Conservation (phyloP, 345 rosid species). For the Citropsis articulata region DNA sequence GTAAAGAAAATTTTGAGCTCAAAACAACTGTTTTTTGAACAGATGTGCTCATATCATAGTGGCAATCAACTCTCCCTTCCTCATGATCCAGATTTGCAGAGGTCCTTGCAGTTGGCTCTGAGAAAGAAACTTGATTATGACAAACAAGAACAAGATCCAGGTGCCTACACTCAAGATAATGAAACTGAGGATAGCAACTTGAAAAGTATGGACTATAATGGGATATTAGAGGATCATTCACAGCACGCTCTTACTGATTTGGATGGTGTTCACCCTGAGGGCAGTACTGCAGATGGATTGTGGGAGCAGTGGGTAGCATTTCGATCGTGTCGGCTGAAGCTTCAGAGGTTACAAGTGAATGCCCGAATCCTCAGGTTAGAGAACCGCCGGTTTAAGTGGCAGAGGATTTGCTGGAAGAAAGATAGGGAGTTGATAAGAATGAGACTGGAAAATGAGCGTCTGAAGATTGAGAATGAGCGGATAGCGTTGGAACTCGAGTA, state of each 20-base stretch:
- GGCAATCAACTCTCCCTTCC: conserved; percentile 20
- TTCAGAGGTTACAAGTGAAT: conserved; percentile 19
- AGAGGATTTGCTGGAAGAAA: conserved; percentile 11
- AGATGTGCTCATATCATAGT: conserved; percentile 30
- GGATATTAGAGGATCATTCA: not conserved
- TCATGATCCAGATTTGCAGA: conserved; percentile 15
- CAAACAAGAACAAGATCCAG: conserved; percentile 8
- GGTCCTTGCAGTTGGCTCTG: conserved; percentile 16
- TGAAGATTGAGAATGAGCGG: conserved; percentile 23
- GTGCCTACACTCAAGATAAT: not conserved
- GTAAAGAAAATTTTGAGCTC: conserved; percentile 25
- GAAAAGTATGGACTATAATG: not conserved
- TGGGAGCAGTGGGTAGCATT: conserved; percentile 14
- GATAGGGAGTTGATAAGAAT: conserved; percentile 24
- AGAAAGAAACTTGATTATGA: not conserved
- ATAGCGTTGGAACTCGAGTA: conserved; percentile 10
- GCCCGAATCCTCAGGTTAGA: conserved; percentile 15
- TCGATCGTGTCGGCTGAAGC: not conserved
- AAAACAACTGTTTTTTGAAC: conserved; percentile 23
- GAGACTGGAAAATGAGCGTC: conserved; percentile 26
- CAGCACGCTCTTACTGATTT: not conserved
- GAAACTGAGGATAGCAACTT: conserved; percentile 1
- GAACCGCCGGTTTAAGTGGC: conserved; percentile 19
- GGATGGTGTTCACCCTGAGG: not conserved
- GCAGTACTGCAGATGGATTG: not conserved